These are phyloP conservation scores for Stephanocyclus meneghinianus DNA, from an alignment of 352 stramenopile species.

Conservation along the genomic window DNA sequence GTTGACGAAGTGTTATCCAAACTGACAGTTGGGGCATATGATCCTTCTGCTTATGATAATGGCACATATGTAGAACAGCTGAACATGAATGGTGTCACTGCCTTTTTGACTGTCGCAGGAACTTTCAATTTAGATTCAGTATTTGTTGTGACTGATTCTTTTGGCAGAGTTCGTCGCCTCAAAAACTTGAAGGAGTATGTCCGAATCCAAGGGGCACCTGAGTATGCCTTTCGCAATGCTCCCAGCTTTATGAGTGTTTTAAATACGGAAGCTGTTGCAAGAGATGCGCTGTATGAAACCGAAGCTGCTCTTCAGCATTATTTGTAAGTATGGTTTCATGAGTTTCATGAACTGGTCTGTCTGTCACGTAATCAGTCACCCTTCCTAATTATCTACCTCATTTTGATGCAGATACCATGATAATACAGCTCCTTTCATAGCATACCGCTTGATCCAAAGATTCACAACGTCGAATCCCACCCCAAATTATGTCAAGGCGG, in stretches of 20 bases:
- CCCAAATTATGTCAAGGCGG: slow-evolving; percentile 66
- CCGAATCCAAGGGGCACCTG: slow-evolving; percentile 43
- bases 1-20: slow-evolving; percentile 56
- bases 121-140: slow-evolving; percentile 54
- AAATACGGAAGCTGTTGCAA: slow-evolving; percentile 46
- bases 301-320: slow-evolving; percentile 74
- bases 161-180: slow-evolving; percentile 39
- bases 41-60: slow-evolving; percentile 40
- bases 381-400: background rate
- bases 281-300: slow-evolving; percentile 73
- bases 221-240: slow-evolving; percentile 72
- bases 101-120: slow-evolving; percentile 37
- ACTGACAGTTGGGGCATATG: slow-evolving; percentile 52
- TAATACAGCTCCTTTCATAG: slow-evolving; percentile 79
- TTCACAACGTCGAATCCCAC: slow-evolving; percentile 74
- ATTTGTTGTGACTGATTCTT: slow-evolving; percentile 64
- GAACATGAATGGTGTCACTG: slow-evolving; percentile 51
- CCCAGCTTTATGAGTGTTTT: slow-evolving; percentile 71
- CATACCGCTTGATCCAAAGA: slow-evolving; percentile 73
- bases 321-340: slow-evolving; percentile 21
- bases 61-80: slow-evolving; percentile 41
- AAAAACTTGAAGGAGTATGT: slow-evolving; percentile 66
- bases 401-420: slow-evolving; percentile 54
- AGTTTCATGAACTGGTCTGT: background rate
- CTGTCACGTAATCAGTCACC: background rate